Percentiles rank a stretch among this genome's conserved stretches.
Evolutionary conservation across 495 filamentous ascomycete species (phyloP).

Genomic region (Penicillium ochrochloron): DNA sequence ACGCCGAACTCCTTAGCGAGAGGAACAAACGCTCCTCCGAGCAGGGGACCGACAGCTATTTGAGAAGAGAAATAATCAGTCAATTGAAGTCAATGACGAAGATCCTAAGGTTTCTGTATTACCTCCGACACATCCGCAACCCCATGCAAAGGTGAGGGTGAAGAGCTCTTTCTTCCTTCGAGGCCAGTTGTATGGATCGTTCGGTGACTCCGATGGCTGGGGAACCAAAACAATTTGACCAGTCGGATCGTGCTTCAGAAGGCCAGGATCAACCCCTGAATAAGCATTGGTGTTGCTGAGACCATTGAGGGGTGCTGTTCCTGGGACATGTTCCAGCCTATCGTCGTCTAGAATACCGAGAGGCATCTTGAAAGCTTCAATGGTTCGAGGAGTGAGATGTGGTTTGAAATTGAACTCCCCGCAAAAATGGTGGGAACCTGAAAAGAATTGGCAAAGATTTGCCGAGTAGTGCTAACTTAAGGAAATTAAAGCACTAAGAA

Average conservation of each 20-base stretch:
- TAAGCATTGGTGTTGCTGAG: slow-evolving; percentile 25
- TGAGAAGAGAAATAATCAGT: background rate
- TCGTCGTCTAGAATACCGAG: slow-evolving; percentile 71
- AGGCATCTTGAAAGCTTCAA: slow-evolving; percentile 57
- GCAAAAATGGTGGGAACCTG: background rate
- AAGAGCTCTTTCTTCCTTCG: slow-evolving; percentile 49
- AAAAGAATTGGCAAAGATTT: background rate
- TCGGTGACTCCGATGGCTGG: slow-evolving; percentile 51
- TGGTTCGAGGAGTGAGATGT: background rate
- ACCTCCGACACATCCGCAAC: slow-evolving; percentile 47
- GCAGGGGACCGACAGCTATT: slow-evolving; percentile 44
- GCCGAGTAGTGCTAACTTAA: background rate
- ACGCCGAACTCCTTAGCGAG: slow-evolving; percentile 43
- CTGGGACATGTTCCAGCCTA: slow-evolving; percentile 67
- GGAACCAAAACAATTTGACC: slow-evolving; percentile 53
- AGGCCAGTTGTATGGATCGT: slow-evolving; percentile 55
- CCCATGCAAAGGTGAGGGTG: slow-evolving; percentile 39
- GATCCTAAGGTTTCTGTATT: background rate
- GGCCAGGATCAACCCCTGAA: slow-evolving; percentile 40
- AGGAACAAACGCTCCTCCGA: slow-evolving; percentile 39
- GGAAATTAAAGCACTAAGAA: background rate
- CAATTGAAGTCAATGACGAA: too few relatives aligned
- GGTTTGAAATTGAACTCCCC: background rate
- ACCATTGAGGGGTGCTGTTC: slow-evolving; percentile 43
- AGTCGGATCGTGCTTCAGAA: slow-evolving; percentile 47